Base-by-base conservation (phyloP, 768 basidiomycete genomes). In the Phlebiopsis gigantea region DNA sequence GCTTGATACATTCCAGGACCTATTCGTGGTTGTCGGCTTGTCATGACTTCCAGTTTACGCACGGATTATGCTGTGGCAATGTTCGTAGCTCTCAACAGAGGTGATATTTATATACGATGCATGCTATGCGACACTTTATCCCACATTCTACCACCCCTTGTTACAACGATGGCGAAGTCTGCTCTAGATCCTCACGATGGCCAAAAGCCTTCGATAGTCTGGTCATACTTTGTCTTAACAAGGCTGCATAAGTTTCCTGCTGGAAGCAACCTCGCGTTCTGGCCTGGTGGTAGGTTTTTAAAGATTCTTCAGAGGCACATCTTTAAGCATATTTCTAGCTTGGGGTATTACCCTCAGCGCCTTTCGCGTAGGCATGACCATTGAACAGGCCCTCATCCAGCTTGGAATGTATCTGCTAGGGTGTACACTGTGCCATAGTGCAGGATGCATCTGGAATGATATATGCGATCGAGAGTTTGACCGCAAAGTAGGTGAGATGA, bases 401-500 rank as follows among this genome's bases (percentile, higher is more conserved):
- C 25, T 46, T 8, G 34, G 46, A n/a, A 34, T 55, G 22, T 62
- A 54, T 39, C 29, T 54, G 7, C 12, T 63, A 41, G 65, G 61
- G 10, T 39, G 55, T 28, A 60, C 59, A 19, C 46, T 65, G 4
- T 21, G 42, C 14, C 65, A 63, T 41, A 62, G 57, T 42, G 55
- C 63, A 1, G 60, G 48, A 15, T 66, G 65, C 46, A 51, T 62
- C 31, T 53, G 57, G 49, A 64, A 66, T 45, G 65, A 66, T 44
- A 64, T 66, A 48, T 66, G 62, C 55, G 65, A 66, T 55, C 34
- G 56, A 21, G 61, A 66, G 14, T 61, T 72, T 47, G 73, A 75
- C 53, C 60, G 62, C 8, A 63, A 64, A 65, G 73, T 75, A 41
- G 73, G 72, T 70, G 47, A 55, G 72, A 4, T 2, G 47, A 10